Percentiles rank a stretch among this genome's conserved stretches.
These are phyloP conservation scores for Phytophthora sp. DNA, from an alignment of 352 stramenopile species.

Conservation along the genomic window DNA sequence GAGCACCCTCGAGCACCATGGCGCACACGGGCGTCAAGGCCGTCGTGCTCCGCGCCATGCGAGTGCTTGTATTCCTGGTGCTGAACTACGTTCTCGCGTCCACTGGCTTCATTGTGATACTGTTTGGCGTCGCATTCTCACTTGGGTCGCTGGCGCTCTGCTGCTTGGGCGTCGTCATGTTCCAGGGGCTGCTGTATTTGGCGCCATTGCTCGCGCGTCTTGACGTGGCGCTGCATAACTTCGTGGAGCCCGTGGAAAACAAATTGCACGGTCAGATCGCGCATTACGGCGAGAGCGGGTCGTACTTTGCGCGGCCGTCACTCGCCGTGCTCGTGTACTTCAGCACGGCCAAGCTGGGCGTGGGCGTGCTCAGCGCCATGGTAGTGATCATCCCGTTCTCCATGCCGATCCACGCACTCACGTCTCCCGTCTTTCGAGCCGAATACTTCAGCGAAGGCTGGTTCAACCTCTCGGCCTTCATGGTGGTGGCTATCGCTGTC, in stretches of 20 bases:
- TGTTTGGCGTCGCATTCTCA: constrained; percentile 56
- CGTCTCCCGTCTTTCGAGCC: constrained; percentile 36
- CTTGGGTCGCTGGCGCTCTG: constrained; percentile 66
- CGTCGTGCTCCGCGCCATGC: constrained; percentile 15
- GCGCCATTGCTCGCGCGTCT: constrained; percentile 53
- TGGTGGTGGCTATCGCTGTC: constrained; percentile 32
- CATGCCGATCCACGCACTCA: constrained; percentile 51
- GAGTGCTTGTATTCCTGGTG: constrained; percentile 58
- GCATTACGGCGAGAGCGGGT: constrained; percentile 32
- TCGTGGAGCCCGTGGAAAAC: constrained; percentile 49
- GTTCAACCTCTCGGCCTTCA: constrained; percentile 32
- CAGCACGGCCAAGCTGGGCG: constrained; percentile 46
- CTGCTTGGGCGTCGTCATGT: constrained; percentile 66
- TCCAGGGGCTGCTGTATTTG: constrained; percentile 67
- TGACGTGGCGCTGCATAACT: constrained; percentile 72
- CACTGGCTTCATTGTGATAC: constrained; percentile 54
- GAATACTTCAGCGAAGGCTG: constrained; percentile 38
- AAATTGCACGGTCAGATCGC: constrained; percentile 43
- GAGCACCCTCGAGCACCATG: constrained; percentile 19
- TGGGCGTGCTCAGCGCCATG: constrained; percentile 44
- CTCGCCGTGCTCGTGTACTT: constrained; percentile 56
- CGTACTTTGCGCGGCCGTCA: constrained; percentile 33
- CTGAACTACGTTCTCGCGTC: constrained; percentile 65
- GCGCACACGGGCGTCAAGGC: constrained; percentile 6
- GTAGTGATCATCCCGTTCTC: constrained; percentile 46